Conservation (phyloP, 2,329 filamentous ascomycete species). For the Fusarium sp. region DNA sequence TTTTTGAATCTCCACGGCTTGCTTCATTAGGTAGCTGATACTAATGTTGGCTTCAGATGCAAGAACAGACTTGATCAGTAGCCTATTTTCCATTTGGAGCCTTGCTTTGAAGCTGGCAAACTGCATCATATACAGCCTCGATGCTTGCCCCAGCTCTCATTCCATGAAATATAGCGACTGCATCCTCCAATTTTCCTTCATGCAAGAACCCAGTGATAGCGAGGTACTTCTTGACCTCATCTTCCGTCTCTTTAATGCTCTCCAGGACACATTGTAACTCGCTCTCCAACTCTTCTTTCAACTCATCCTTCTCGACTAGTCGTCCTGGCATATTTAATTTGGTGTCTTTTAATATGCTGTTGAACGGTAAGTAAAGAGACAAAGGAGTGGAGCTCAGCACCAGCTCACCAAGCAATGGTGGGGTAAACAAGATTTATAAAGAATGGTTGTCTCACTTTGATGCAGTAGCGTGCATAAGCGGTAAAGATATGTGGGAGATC, state of each 20-base stretch:
- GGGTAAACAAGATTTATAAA: neutral
- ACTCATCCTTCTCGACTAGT: neutral
- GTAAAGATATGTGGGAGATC: too few species aligned
- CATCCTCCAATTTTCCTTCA: neutral
- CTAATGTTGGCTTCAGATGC: neutral
- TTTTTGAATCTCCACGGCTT: too few species aligned
- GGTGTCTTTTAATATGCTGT: neutral
- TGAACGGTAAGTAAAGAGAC: neutral
- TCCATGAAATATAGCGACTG: neutral
- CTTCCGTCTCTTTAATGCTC: neutral
- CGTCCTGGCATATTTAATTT: neutral
- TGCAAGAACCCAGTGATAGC: neutral
- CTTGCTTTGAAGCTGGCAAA: neutral
- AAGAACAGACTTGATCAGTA: neutral
- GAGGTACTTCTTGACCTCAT: neutral
- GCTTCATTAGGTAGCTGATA: neutral
- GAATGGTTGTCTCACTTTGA: neutral
- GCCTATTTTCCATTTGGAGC: neutral
- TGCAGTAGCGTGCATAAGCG: neutral
- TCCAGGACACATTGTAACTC: neutral
- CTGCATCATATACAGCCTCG: neutral
- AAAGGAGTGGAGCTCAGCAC: neutral
- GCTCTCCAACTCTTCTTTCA: neutral
- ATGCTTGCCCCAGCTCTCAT: neutral
- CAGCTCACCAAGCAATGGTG: accelerated